These are phyloP conservation scores for Metschnikowia bowlesiae DNA, from an alignment of 805 yeast genomes.

Conservation along the genomic window DNA sequence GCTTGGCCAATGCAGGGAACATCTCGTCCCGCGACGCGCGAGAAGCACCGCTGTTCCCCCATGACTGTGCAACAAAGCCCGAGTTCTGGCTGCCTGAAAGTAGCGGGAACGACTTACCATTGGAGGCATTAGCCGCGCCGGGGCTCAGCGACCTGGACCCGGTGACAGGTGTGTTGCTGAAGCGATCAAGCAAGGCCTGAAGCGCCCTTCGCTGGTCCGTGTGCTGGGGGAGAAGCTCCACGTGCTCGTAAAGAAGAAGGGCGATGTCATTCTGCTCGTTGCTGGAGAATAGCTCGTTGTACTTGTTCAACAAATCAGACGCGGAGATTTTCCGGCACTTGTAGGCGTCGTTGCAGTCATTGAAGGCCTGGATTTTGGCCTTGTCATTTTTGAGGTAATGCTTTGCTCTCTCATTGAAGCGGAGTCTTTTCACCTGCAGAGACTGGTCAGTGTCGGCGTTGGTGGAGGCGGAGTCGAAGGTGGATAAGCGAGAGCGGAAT, in stretches of 20 bases:
- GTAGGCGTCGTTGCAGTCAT: constrained; percentile 44
- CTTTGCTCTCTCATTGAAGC: constrained; percentile 82
- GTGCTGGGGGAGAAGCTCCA: constrained; percentile 50
- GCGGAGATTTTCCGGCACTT: constrained; percentile 46
- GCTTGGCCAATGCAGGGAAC: constrained; percentile 34
- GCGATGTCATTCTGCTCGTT: constrained; percentile 46
- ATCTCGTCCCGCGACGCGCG: constrained; percentile 18
- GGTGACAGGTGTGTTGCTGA: constrained; percentile 9
- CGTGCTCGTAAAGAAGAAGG: constrained; percentile 55
- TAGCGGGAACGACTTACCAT: constrained; percentile 45
- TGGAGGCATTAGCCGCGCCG: constrained; percentile 1
- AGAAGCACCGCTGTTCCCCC: constrained; percentile 21
- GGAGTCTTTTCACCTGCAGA: constrained; percentile 46
- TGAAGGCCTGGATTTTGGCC: constrained; percentile 45
- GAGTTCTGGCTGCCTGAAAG: constrained; percentile 26
- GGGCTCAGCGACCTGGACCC: constrained; percentile 18
- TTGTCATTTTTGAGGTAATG: constrained; percentile 62
- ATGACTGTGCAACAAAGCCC: constrained; percentile 16
- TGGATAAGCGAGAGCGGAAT: constrained; percentile 60
- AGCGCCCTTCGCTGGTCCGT: constrained; percentile 43
- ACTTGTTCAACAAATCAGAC: constrained; percentile 42
- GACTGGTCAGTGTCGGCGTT: constrained; percentile 16
- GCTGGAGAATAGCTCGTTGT: constrained; percentile 43
- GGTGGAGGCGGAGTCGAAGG: constrained; percentile 34
- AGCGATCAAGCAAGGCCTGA: constrained; percentile 20